Conservation (phyloP, 306 rosid species). For the Vigna reflexopilosa region DNA sequence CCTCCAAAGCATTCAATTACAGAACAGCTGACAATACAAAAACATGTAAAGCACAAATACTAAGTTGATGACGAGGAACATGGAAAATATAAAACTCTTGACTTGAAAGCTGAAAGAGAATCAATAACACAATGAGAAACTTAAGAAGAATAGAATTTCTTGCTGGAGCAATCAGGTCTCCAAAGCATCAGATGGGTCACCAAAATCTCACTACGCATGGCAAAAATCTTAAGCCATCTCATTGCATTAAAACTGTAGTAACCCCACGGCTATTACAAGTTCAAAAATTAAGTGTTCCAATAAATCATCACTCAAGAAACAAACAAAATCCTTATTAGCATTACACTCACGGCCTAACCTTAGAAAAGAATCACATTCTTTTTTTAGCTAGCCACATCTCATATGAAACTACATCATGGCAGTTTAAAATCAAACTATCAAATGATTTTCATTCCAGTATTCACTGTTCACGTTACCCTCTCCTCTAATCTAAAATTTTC, state of each 20-base stretch:
- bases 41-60: constrained; percentile 11
- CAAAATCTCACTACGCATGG: not conserved
- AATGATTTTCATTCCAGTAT: not conserved
- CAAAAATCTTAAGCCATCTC: constrained; percentile 20
- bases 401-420: not conserved
- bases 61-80: not conserved
- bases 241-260: constrained; percentile 10
- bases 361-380: constrained; percentile 16
- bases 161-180: constrained; percentile 19
- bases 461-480: not conserved
- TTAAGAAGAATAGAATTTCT: not conserved
- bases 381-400: not conserved
- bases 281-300: not conserved
- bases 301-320: not conserved
- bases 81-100: not conserved
- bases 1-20: constrained; percentile 14
- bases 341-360: not conserved
- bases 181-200: constrained; percentile 9
- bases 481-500: not conserved
- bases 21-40: constrained; percentile 32
- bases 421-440: not conserved
- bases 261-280: not conserved
- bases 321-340: not conserved
- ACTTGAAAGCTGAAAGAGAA: constrained; percentile 28
- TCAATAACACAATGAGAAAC: not conserved